A percentile compares a stretch with the other conserved stretches of the same genome.
Evolutionary conservation across 805 yeast species (phyloP).

Genomic region (Lipomyces japonicus): DNA sequence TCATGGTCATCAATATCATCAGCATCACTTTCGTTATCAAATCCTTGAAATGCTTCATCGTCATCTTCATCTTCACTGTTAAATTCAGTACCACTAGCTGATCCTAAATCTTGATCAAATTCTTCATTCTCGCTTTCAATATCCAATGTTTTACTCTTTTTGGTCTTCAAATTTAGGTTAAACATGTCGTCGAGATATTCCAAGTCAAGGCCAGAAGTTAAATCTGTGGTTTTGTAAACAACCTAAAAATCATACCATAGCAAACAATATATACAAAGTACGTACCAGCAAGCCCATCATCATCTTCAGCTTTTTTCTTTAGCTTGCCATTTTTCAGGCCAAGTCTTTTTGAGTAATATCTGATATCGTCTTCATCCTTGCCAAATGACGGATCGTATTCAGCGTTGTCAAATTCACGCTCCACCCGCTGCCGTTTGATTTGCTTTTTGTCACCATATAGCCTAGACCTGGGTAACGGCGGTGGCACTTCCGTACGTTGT

Average conservation of each 20-base stretch:
- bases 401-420: constrained; percentile 33
- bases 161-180: constrained; percentile 13
- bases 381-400: constrained; percentile 47
- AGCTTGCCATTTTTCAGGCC: constrained; percentile 51
- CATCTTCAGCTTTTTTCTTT: constrained; percentile 53
- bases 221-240: too few species aligned
- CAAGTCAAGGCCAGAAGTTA: constrained; percentile 70
- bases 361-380: constrained; percentile 73
- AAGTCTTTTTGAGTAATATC: constrained; percentile 75
- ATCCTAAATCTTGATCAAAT: constrained; percentile 11
- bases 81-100: not conserved
- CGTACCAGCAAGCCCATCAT: constrained; percentile 61
- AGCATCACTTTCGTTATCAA: constrained; percentile 33
- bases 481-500: constrained; percentile 8
- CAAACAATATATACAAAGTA: not conserved
- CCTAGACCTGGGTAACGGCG: not conserved
- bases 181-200: constrained; percentile 38
- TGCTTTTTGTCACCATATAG: not conserved
- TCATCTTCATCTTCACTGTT: constrained; percentile 5
- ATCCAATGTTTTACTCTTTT: constrained; percentile 26
- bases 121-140: constrained; percentile 15
- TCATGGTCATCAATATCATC: constrained; percentile 36
- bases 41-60: constrained; percentile 24
- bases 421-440: constrained; percentile 7
- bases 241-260: not conserved